Evolutionary conservation across 805 yeast species (phyloP), one percentile per base, ranked within the genome.

Genomic region (Suhomyces sp.): DNA sequence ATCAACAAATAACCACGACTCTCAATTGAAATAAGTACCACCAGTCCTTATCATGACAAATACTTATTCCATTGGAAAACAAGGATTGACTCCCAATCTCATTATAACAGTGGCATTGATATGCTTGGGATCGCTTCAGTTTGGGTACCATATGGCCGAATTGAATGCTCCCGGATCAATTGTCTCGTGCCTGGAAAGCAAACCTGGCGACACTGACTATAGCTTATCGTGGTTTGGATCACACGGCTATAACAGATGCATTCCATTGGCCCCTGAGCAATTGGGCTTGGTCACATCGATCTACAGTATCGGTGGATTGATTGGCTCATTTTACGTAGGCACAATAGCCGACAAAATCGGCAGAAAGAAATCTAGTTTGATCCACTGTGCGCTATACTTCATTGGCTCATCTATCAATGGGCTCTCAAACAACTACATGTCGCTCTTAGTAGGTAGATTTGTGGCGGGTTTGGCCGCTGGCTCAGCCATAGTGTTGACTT

Each of bases 91-190:
- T 0, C 22, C 57, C 13, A 59, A 64, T 33, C 69, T 86, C 47
- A 52, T 83, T 1, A 51, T 69, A 8, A 69, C 84, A 2, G 81
- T 82, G 1, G 63, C 78, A 0, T 82, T 88, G 10, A 83, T 86
- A 5, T 88, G 96, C 59, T 63, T 90, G 23, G 91, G 92, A 2
- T 83, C 96, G 2, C 74, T 92, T 10, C 97, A 91, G 68, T 94
- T 87, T 68, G 99, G 99, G 1, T 90, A 88, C 67, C 98, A 94
- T 67, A 86, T 93, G 87, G 87, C 97, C 1, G 97, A 92, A 67
- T 77, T 93, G 66, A 93, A 93, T 70, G 96, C 97, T 6, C 97
- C 97, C 0, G 88, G 87, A 53, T 78, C 80, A 12, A 80, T 82
- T 31, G 75, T 90, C 47, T 79, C 88, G 9, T 90, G 96, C 63